A percentile compares a stretch with the other conserved stretches of the same genome.
Evolutionary conservation across 495 filamentous ascomycete species (phyloP).

Genomic region (Hypoxylon fragiforme): DNA sequence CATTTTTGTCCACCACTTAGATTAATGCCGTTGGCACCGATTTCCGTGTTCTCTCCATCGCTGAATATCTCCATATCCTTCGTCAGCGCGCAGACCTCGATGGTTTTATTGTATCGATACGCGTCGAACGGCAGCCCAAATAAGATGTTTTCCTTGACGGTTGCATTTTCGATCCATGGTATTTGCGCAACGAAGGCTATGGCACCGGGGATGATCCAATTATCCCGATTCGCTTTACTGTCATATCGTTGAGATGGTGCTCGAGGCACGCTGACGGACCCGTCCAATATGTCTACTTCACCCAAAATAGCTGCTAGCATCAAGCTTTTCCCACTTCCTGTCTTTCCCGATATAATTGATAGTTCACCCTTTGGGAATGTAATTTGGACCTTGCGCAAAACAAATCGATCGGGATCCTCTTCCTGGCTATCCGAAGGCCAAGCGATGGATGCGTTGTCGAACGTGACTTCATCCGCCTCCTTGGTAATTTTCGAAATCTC

Average conservation of each 20-base stretch:
- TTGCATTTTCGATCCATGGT: conserved; percentile 86
- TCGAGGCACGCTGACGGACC: conserved; percentile 55
- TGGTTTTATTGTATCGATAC: conserved; percentile 64
- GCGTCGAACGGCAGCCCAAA: conserved; percentile 72
- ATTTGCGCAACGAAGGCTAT: conserved; percentile 82
- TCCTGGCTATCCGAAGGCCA: conserved; percentile 65
- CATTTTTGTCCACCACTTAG: conserved; percentile 83
- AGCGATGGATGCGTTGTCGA: conserved; percentile 70
- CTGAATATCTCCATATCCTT: conserved; percentile 75
- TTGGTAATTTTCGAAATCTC: conserved; percentile 65
- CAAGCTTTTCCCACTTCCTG: conserved; percentile 69
- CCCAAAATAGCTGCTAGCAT: conserved; percentile 67
- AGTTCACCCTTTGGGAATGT: conserved; percentile 68
- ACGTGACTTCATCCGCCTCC: conserved; percentile 61
- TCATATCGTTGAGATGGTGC: conserved; percentile 55
- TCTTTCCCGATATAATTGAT: conserved; percentile 71
- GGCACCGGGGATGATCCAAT: conserved; percentile 70
- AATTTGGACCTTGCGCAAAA: conserved; percentile 64
- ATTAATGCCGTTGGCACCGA: conserved; percentile 82
- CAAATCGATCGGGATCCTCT: conserved; percentile 59
- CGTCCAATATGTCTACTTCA: conserved; percentile 61
- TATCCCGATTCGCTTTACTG: conserved; percentile 59
- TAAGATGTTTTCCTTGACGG: conserved; percentile 72
- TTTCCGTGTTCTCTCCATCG: conserved; percentile 77
- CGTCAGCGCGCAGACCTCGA: conserved; percentile 69